phyloP scores from a whole-genome alignment of 106 monocot species.

The Acanthochlamys bracteata region DNA sequence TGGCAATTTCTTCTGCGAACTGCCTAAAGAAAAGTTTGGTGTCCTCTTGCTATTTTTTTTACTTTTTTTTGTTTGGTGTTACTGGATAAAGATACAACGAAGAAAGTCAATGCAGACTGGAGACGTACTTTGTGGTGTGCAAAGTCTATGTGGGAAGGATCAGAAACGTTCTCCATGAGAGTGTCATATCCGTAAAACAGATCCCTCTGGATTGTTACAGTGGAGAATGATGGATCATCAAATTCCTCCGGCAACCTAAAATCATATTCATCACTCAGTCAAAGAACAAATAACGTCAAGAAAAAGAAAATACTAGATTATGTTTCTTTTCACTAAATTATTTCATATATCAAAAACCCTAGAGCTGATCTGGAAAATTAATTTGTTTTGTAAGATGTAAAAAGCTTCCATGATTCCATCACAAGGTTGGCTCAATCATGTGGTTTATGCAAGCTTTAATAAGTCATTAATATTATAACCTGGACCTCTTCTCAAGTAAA shows the following conservation, averaged over 20 bases:
- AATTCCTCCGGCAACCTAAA: slow-evolving; percentile 84
- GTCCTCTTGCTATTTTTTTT: too few relatives aligned
- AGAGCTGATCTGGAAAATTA: too few relatives aligned
- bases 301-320: not conserved
- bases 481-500: too few relatives aligned
- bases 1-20: too few relatives aligned
- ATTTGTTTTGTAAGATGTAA: too few relatives aligned
- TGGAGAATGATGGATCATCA: slow-evolving; percentile 63
- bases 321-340: not conserved
- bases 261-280: not conserved
- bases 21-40: too few relatives aligned
- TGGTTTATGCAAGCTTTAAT: too few relatives aligned
- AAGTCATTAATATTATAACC: too few relatives aligned
- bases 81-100: not conserved
- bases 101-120: not conserved
- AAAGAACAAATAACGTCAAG: not conserved
- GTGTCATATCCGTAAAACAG: slow-evolving; percentile 96
- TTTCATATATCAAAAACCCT: not conserved
- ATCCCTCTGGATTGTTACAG: slow-evolving; percentile 89
- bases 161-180: slow-evolving; percentile 94
- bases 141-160: slow-evolving; percentile 97
- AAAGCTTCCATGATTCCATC: too few relatives aligned
- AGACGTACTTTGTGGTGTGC: slow-evolving; percentile 91
- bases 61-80: not conserved
- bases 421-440: too few relatives aligned